These are phyloP conservation scores for Fonsecaea pedrosoi DNA, from an alignment of 2,329 filamentous ascomycete genomes.

Conservation along the genomic window DNA sequence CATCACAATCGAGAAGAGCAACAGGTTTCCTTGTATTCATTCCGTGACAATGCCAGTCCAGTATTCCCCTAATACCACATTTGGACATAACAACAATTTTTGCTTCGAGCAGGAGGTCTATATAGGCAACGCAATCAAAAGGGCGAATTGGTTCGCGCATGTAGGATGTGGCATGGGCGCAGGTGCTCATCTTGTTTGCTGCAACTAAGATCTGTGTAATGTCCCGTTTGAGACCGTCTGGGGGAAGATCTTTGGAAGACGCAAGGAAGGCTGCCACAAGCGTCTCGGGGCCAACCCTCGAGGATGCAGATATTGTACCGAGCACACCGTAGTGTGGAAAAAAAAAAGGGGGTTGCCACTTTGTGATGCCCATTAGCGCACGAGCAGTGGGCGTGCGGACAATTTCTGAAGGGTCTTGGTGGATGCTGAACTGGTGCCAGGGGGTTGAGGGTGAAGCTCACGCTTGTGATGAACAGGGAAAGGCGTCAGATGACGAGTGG, in stretches of 20 bases:
- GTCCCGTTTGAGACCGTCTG: neutral
- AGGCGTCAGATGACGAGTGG: constrained; percentile 16
- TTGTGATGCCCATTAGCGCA: constrained; percentile 1
- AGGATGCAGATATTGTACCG: constrained; percentile 22
- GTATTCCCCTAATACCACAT: constrained; percentile 5
- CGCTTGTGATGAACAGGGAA: constrained; percentile 25
- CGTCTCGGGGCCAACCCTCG: constrained; percentile 17
- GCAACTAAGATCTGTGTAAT: constrained; percentile 7
- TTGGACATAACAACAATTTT: neutral
- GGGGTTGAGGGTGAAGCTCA: constrained; percentile 19
- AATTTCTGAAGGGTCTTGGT: constrained; percentile 23
- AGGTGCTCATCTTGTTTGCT: neutral
- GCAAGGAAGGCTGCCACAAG: constrained; percentile 19
- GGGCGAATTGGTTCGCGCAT: neutral
- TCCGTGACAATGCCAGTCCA: constrained; percentile 7
- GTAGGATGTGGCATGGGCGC: neutral
- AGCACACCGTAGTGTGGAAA: neutral
- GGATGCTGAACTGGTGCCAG: constrained; percentile 15
- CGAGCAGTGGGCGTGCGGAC: constrained; percentile 13
- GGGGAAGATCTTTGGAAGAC: constrained; percentile 22
- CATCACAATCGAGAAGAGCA: constrained; percentile 18
- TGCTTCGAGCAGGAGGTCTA: constrained; percentile 1
- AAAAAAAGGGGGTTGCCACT: constrained; percentile 22
- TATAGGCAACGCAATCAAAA: constrained; percentile 12
- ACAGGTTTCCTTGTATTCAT: constrained; percentile 17